These are phyloP conservation scores for Candida argentea DNA, from an alignment of 805 yeast species.

Conservation along the genomic window DNA sequence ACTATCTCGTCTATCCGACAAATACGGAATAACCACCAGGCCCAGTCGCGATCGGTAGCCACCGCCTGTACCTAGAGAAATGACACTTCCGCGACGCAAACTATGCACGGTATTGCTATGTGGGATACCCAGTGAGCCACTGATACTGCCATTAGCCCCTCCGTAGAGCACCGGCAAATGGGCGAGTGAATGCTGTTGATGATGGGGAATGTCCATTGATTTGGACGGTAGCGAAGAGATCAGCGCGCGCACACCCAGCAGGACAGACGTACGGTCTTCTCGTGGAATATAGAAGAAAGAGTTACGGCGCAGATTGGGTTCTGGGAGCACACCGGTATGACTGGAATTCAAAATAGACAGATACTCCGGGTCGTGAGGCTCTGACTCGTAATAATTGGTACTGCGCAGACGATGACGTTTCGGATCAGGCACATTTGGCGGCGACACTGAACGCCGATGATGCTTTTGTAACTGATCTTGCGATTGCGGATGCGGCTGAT, in stretches of 20 bases:
- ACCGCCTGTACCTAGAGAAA: conserved; percentile 10
- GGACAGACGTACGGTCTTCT: conserved; percentile 28
- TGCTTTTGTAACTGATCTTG: conserved; percentile 2
- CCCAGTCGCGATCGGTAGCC: conserved; percentile 30
- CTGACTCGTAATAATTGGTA: no score
- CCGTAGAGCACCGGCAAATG: conserved; percentile 35
- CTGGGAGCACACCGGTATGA: conserved; percentile 4
- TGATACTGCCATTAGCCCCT: conserved; percentile 26
- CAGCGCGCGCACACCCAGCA: conserved; percentile 24
- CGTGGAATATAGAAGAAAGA: conserved; percentile 31
- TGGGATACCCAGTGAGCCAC: conserved; percentile 26
- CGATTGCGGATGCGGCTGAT: conserved; percentile 24
- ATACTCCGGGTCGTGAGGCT: no score
- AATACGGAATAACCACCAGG: conserved; percentile 26
- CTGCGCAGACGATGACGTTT: background rate
- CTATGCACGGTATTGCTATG: conserved; percentile 26
- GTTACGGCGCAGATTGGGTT: no score
- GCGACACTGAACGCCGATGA: conserved; percentile 8
- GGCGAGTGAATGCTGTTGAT: conserved; percentile 30
- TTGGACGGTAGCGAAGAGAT: conserved; percentile 34
- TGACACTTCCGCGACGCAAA: conserved; percentile 31
- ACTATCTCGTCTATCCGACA: conserved; percentile 18
- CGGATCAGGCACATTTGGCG: background rate
- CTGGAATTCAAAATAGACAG: conserved; percentile 2
- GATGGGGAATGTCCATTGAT: conserved; percentile 38